Conservation (phyloP, 805 yeast species). For the Yarrowia phangngaensis region DNA sequence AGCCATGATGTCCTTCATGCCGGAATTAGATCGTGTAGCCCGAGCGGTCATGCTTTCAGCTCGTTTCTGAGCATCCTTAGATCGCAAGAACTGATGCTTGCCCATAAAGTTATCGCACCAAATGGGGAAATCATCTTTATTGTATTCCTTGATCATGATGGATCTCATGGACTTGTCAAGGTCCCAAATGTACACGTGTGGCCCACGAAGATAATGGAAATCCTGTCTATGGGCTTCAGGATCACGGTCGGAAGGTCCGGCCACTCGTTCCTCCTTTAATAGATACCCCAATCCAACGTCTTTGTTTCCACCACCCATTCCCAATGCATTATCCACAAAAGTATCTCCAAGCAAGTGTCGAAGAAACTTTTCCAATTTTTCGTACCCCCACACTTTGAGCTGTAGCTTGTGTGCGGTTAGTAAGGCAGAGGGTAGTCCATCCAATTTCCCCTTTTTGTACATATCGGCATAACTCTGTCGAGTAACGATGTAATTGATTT, state of each 20-base stretch:
- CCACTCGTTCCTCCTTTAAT: conserved; percentile 75
- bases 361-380: conserved; percentile 20
- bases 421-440: conserved; percentile 8
- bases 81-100: conserved; percentile 19
- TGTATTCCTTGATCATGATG: conserved; percentile 78
- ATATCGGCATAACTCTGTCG: conserved; percentile 14
- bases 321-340: conserved; percentile 11
- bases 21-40: conserved; percentile 7
- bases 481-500: conserved; percentile 20
- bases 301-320: background rate
- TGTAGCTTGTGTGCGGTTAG: conserved; percentile 17
- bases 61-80: conserved; percentile 21
- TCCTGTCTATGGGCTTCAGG: conserved; percentile 82
- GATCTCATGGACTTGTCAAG: conserved; percentile 74
- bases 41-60: conserved; percentile 20
- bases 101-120: conserved; percentile 30
- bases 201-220: conserved; percentile 70
- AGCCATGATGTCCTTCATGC: conserved; percentile 54
- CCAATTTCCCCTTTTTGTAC: conserved; percentile 12
- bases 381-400: conserved; percentile 24
- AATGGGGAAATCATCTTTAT: conserved; percentile 37
- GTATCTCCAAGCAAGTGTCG: conserved; percentile 16
- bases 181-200: conserved; percentile 77
- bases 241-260: conserved; percentile 86
- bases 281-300: conserved; percentile 37